Conservation (phyloP, 2,329 filamentous ascomycete genomes). For the Colletotrichum orchidophilum region DNA sequence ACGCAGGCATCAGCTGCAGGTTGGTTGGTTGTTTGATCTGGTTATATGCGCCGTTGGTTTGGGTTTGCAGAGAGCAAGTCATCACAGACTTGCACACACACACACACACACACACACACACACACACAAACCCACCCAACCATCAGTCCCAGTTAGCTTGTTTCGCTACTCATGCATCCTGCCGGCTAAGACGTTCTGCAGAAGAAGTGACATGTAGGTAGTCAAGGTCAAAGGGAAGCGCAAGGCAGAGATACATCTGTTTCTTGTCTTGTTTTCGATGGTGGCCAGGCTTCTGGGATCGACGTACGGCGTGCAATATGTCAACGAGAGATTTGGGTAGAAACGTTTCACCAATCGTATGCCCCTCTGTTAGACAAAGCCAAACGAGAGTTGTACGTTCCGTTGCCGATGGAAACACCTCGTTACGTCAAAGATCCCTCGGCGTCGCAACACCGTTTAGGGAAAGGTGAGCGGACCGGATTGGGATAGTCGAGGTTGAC, state of each 20-base stretch:
- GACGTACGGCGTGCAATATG: background rate
- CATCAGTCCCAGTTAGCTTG: background rate
- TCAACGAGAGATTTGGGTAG: background rate
- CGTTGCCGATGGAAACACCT: background rate
- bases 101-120: background rate
- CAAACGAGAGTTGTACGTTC: background rate
- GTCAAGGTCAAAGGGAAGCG: background rate
- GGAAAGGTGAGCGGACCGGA: background rate
- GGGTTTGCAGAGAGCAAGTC: background rate
- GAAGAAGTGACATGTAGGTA: background rate
- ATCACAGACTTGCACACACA: background rate
- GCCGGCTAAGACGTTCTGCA: background rate
- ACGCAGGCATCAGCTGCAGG: background rate
- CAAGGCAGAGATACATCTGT: background rate
- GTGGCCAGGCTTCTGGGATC: background rate
- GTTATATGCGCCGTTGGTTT: background rate
- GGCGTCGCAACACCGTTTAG: background rate
- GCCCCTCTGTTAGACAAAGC: background rate
- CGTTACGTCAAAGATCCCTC: background rate
- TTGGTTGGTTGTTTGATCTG: background rate
- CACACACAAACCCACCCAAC: background rate
- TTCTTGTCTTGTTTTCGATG: background rate
- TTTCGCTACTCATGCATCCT: background rate
- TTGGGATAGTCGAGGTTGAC: background rate
- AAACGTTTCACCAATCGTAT: background rate